These are phyloP conservation scores for Aspergillus spinulosporus DNA, from an alignment of 2,329 filamentous ascomycete genomes.

Conservation along the genomic window DNA sequence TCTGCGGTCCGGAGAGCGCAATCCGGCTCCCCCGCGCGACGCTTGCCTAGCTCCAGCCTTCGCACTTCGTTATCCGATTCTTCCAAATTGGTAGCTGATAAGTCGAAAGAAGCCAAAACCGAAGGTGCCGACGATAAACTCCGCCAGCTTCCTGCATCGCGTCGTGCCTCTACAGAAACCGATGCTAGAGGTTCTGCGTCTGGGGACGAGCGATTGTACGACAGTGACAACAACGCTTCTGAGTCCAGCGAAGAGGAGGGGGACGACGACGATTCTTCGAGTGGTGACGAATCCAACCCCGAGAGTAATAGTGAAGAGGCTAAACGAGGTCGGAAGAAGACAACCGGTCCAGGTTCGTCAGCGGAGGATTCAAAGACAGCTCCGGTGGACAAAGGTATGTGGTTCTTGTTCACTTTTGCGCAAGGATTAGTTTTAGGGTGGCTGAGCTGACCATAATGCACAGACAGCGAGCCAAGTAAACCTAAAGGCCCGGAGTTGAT, in stretches of 20 bases:
- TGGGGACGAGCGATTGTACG: conserved; percentile 61
- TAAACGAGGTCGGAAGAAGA: conserved; percentile 31
- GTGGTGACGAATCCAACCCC: conserved; percentile 61
- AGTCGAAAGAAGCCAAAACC: conserved; percentile 2
- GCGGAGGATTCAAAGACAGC: conserved; percentile 10
- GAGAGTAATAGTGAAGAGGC: conserved; percentile 37
- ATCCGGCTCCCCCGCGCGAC: conserved; percentile 43
- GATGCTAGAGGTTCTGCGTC: conserved; percentile 46
- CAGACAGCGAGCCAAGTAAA: conserved; percentile 17
- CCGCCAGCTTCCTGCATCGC: conserved; percentile 28
- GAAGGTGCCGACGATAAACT: conserved; percentile 2
- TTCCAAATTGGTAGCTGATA: conserved; percentile 63
- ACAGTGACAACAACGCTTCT: conserved; percentile 63
- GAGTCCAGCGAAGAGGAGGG: conserved; percentile 67
- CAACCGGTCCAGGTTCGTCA: conserved; percentile 24
- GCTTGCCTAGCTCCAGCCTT: conserved; percentile 53
- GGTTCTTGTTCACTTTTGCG: not conserved
- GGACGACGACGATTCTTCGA: conserved; percentile 53
- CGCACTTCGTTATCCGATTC: conserved; percentile 51
- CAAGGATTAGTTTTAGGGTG: too few relatives aligned
- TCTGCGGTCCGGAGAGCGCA: conserved; percentile 23
- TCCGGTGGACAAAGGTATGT: conserved; percentile 15
- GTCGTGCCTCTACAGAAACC: conserved; percentile 27
- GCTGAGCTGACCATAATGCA: not conserved
- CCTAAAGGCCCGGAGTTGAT: conserved; percentile 14